A percentile compares a stretch with the other conserved stretches of the same genome.
Conservation (phyloP, 1,139 yeast species). For the Oligophagozyma castellii region DNA sequence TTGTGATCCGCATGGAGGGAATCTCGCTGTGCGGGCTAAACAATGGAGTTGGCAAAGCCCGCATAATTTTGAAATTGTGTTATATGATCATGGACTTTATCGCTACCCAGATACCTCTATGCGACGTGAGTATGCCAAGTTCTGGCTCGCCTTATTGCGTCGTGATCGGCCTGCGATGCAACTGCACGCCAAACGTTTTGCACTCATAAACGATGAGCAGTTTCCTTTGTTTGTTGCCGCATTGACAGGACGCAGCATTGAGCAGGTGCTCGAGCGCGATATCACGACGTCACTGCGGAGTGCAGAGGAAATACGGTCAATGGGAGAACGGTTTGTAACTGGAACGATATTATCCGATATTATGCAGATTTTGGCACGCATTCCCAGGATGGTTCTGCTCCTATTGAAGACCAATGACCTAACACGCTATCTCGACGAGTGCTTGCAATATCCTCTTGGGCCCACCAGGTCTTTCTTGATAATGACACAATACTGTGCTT, state of each 20-base stretch:
- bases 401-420: constrained; percentile 90
- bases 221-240: constrained; percentile 85
- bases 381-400: constrained; percentile 77
- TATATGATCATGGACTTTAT: constrained; percentile 92
- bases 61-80: constrained; percentile 78
- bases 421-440: constrained; percentile 78
- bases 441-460: constrained; percentile 69
- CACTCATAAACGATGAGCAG: constrained; percentile 67
- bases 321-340: constrained; percentile 48
- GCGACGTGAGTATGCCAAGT: constrained; percentile 74
- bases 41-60: constrained; percentile 13
- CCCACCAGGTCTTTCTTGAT: constrained; percentile 79
- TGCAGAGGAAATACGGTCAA: constrained; percentile 42
- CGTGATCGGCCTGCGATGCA: constrained; percentile 53
- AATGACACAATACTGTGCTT: constrained; percentile 81
- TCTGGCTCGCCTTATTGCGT: constrained; percentile 83
- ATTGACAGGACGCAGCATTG: constrained; percentile 76
- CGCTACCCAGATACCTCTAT: constrained; percentile 67
- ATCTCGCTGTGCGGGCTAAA: constrained; percentile 59
- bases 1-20: constrained; percentile 98
- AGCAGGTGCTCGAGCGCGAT: constrained; percentile 54
- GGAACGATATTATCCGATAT: constrained; percentile 58
- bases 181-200: constrained; percentile 60
- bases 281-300: constrained; percentile 38
- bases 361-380: constrained; percentile 63